Percentiles rank a stretch among this genome's conserved stretches.
Conservation (phyloP, 1,284 basidiomycete genomes). For the Sphaerobolus stellatus region DNA sequence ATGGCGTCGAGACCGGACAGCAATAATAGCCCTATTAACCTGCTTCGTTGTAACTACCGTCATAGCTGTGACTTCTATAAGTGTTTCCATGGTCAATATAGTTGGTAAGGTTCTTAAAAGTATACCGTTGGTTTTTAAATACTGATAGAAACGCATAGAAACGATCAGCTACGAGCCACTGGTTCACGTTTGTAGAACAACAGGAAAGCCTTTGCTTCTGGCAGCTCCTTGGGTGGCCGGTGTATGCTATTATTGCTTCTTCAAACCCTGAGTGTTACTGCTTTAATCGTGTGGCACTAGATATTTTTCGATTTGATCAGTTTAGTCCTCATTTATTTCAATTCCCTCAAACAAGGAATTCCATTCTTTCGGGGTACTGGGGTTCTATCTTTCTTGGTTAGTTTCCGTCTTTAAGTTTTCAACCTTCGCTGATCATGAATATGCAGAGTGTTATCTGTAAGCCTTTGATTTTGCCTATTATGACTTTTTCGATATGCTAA, state of each 20-base stretch:
- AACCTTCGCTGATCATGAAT: neutral
- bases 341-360: neutral
- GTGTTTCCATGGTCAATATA: neutral
- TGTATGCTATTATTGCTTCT: neutral
- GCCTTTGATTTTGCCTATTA: neutral
- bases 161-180: neutral
- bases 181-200: neutral
- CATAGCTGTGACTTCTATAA: neutral
- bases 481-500: neutral
- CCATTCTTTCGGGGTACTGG: conserved; percentile 1
- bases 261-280: neutral
- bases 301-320: neutral
- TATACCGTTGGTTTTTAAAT: neutral
- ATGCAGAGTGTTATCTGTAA: neutral
- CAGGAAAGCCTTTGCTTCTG: neutral
- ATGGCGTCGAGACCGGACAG: neutral
- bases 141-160: neutral
- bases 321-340: neutral
- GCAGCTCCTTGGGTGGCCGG: neutral
- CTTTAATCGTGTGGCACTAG: neutral
- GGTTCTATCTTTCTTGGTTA: neutral
- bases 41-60: neutral
- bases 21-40: neutral
- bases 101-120: neutral
- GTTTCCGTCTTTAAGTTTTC: neutral